These are phyloP conservation scores for Akanthomyces uredinophilus DNA, from an alignment of 2,329 filamentous ascomycete genomes.

Conservation along the genomic window DNA sequence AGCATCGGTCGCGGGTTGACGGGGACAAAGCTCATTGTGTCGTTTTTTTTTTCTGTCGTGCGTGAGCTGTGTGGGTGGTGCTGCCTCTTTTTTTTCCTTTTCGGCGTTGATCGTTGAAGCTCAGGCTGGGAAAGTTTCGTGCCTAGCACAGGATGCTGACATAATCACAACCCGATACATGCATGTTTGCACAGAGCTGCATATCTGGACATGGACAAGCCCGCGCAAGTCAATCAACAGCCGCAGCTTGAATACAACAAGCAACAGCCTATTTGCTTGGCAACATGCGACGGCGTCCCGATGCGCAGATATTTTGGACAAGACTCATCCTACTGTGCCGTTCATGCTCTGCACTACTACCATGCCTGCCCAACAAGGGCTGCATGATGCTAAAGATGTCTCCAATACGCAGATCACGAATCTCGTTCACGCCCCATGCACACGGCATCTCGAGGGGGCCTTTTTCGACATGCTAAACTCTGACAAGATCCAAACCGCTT, in stretches of 20 bases:
- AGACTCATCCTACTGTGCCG: neutral
- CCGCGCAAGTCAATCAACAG: neutral
- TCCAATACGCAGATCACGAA: neutral
- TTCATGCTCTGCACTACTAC: neutral
- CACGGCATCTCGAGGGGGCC: too few species aligned
- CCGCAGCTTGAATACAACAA: neutral
- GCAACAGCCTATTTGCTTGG: neutral
- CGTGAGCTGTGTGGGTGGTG: neutral
- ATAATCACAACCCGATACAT: constrained; percentile 3
- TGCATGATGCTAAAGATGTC: neutral
- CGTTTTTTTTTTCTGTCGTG: neutral
- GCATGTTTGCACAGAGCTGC: neutral
- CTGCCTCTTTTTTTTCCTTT: neutral
- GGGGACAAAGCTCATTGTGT: constrained; percentile 64
- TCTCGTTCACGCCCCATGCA: neutral
- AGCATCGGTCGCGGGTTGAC: constrained; percentile 97
- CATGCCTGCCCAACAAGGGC: neutral
- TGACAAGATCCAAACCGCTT: too few species aligned
- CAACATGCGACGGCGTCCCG: neutral
- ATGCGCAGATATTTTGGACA: neutral
- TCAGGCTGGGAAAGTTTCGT: constrained; percentile 7
- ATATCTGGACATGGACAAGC: neutral
- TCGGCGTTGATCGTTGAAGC: neutral
- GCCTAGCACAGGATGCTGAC: constrained; percentile 10
- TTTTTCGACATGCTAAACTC: neutral